phyloP scores from a whole-genome alignment of 2,329 filamentous ascomycete genomes.

The Claviceps sp. region DNA sequence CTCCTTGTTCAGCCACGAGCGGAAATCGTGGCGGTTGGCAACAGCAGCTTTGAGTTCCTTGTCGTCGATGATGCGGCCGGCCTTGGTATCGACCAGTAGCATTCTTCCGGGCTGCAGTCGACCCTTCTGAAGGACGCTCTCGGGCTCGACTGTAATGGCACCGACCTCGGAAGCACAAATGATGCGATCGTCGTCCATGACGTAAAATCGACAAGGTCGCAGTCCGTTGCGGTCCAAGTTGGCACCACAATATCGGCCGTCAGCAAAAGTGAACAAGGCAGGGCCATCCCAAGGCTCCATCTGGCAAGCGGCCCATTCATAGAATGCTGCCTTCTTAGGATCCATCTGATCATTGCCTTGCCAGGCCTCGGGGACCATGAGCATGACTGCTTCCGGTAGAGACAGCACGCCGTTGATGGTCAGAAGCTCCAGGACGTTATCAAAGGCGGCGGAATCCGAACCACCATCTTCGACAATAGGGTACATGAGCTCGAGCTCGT shows the following conservation, averaged over 20 bases:
- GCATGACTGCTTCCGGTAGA: conserved; percentile 90
- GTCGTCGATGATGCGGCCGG: conserved; percentile 87
- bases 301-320: conserved; percentile 96
- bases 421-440: conserved; percentile 88
- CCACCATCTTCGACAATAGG: conserved; percentile 94
- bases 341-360: conserved; percentile 89
- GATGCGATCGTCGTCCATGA: conserved; percentile 92
- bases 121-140: conserved; percentile 83
- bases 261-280: conserved; percentile 91
- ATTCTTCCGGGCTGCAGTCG: conserved; percentile 89
- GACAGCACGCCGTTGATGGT: conserved; percentile 94
- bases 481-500: conserved; percentile 81
- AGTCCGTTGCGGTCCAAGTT: conserved; percentile 94
- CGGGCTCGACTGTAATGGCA: conserved; percentile 81
- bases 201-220: conserved; percentile 90
- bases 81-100: conserved; percentile 84
- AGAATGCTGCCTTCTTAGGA: conserved; percentile 89
- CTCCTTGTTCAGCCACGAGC: conserved; percentile 74
- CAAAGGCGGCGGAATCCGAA: conserved; percentile 92
- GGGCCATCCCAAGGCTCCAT: conserved; percentile 99
- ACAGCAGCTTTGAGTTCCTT: conserved; percentile 82
- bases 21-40: conserved; percentile 76
- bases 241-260: conserved; percentile 91
- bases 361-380: conserved; percentile 98
- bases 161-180: conserved; percentile 95